These are phyloP conservation scores for Claviceps sp. DNA, from an alignment of 2,329 filamentous ascomycete species.

Conservation along the genomic window DNA sequence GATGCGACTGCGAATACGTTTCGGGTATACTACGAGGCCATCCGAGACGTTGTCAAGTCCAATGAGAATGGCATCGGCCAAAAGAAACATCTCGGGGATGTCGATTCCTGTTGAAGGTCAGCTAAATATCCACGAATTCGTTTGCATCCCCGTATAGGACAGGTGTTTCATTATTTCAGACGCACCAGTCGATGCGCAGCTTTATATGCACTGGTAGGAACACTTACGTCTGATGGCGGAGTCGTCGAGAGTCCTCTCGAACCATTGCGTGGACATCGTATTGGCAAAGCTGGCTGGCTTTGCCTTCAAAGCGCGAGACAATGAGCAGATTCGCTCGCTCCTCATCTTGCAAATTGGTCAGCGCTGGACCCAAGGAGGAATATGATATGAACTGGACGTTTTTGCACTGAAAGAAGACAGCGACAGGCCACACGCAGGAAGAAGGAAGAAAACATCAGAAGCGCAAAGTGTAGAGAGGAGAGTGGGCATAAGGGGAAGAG, in stretches of 20 bases:
- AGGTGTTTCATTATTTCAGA: neutral
- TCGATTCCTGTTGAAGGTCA: slow-evolving; percentile 26
- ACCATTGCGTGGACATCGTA: slow-evolving; percentile 20
- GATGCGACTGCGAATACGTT: slow-evolving; percentile 53
- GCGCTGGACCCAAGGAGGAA: neutral
- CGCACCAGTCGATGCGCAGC: neutral
- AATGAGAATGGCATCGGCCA: slow-evolving; percentile 55
- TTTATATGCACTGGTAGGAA: neutral
- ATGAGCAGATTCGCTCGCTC: slow-evolving; percentile 7
- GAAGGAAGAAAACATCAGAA: neutral
- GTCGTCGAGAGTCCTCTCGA: slow-evolving; percentile 70
- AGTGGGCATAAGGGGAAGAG: too few species aligned
- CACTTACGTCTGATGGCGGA: slow-evolving; percentile 45
- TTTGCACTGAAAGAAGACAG: neutral
- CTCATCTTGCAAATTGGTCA: slow-evolving; percentile 2
- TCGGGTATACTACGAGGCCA: slow-evolving; percentile 68
- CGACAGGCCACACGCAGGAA: neutral
- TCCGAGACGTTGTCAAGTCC: slow-evolving; percentile 53
- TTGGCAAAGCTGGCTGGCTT: slow-evolving; percentile 21
- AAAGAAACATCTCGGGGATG: slow-evolving; percentile 54
- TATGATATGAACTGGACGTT: neutral
- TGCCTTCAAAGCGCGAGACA: slow-evolving; percentile 28
- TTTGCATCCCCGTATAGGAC: neutral
- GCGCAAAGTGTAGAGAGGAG: neutral
- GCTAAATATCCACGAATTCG: slow-evolving; percentile 22